Base-by-base conservation (phyloP, 169 alveolate species). In the Plasmodium vinckei region DNA sequence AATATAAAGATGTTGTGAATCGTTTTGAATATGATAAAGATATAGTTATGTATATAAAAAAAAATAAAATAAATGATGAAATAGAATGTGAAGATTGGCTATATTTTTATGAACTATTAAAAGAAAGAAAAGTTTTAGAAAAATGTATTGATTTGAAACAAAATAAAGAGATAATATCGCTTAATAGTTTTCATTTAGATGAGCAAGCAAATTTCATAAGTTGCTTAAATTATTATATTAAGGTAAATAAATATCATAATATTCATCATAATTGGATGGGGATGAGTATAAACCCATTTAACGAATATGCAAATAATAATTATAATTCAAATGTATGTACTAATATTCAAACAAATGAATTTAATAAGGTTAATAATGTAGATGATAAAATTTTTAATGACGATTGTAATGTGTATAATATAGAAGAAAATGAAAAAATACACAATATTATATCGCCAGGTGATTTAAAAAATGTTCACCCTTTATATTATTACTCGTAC, bases 191-290 rank as follows among this genome's bases (percentile, higher is more conserved):
- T 39, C 91, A 86, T 86, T 46, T 86, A 54, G 68, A 86, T 57
- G 91, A 86, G 54, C 77, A 86, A 33, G 91, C 91, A 10, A 86
- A 69, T 69, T 86, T 86, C 25, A 57, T 86, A 60, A 86, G 91
- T 65, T 69, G 75, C 19, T 51, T 86, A 54, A 86, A 86, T 49
- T 86, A 86, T 51, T 86, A 86, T 54, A 15, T 86, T 4, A 86
- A 86, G 59, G 67, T 59, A 5, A 70, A 86, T 46, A 70, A 59
- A 10, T 53, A 59, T 27, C 47, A 54, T 53, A 59, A 70, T 49
- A 59, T 86, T 9, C 19, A 69, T 46, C 91, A 86, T 63, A 70
- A 54, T 47, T 86, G 91, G 91, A 86, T 86, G 91, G 91, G 91
- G 9, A 86, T 86, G 91, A 86, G 91, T 69, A n/a, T 57, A 64